Percentiles rank a stretch among this genome's conserved stretches.
Evolutionary conservation across 352 stramenopile species (phyloP).

Genomic region (Aphanomyces stellatus): DNA sequence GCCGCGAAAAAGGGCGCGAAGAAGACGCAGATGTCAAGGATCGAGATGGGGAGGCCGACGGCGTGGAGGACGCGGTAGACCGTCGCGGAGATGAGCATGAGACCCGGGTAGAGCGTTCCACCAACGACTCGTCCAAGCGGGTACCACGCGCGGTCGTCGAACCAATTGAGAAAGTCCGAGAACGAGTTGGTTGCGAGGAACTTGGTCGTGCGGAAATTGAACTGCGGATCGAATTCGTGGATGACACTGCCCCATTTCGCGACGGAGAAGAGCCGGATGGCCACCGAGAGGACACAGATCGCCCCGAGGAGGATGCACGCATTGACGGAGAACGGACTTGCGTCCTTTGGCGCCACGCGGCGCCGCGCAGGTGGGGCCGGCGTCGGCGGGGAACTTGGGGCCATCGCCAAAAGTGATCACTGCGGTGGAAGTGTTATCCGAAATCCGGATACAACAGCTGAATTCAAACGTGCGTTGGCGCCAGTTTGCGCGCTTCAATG

Average conservation of each 20-base stretch:
- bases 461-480: no score
- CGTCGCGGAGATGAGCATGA: slow-evolving; percentile 78
- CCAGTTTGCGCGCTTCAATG: no score
- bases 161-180: slow-evolving; percentile 96
- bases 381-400: background rate
- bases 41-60: slow-evolving; percentile 51
- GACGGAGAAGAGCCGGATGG: slow-evolving; percentile 88
- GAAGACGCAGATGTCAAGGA: slow-evolving; percentile 87
- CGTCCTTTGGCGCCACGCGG: background rate
- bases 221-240: slow-evolving; percentile 94
- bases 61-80: slow-evolving; percentile 70
- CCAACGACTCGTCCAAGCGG: slow-evolving; percentile 88
- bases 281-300: slow-evolving; percentile 83
- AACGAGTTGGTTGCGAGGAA: slow-evolving; percentile 86
- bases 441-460: background rate
- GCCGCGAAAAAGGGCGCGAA: slow-evolving; percentile 84
- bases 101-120: slow-evolving; percentile 89
- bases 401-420: background rate
- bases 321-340: background rate
- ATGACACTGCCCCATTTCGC: slow-evolving; percentile 88
- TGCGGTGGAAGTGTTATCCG: background rate
- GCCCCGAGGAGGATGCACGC: slow-evolving; percentile 40
- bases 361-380: background rate
- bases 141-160: slow-evolving; percentile 95
- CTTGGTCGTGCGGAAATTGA: slow-evolving; percentile 99